phyloP scores from a whole-genome alignment of 306 rosid species.

The Acacia acuminata region DNA sequence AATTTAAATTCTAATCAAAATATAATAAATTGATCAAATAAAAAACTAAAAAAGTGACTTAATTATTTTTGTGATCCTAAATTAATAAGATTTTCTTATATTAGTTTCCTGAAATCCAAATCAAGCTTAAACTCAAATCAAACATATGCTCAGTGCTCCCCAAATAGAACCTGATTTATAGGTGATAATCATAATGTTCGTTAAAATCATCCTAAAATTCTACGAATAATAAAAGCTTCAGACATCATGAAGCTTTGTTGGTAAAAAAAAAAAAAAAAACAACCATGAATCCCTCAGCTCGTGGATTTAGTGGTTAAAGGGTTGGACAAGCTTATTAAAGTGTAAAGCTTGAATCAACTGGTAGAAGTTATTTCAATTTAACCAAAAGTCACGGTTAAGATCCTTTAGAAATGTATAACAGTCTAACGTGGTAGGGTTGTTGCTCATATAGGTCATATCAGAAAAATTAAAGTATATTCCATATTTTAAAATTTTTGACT shows the following conservation, averaged over 20 bases:
- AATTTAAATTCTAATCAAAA: not conserved
- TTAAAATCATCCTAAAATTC: not conserved
- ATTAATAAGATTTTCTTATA: not conserved
- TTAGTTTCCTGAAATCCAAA: not conserved
- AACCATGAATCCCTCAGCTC: not conserved
- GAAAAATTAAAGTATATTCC: too few relatives aligned
- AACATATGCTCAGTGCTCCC: not conserved
- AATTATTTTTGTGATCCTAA: not conserved
- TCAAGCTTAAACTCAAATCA: not conserved
- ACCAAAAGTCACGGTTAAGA: too few relatives aligned
- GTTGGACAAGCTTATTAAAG: too few relatives aligned
- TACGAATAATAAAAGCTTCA: not conserved
- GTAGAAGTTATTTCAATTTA: too few relatives aligned
- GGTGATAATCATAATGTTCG: not conserved
- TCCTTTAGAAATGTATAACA: too few relatives aligned
- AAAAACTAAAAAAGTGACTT: not conserved
- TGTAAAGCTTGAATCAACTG: too few relatives aligned
- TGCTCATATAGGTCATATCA: too few relatives aligned
- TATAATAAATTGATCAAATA: not conserved
- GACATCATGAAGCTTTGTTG: not conserved
- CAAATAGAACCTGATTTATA: not conserved
- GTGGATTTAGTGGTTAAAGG: too few relatives aligned
- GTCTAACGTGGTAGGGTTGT: too few relatives aligned
- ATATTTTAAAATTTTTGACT: too few relatives aligned
- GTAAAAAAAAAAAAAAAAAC: too few relatives aligned